phyloP scores from a whole-genome alignment of 2,329 filamentous ascomycete genomes.

The Septoria petroselini region DNA sequence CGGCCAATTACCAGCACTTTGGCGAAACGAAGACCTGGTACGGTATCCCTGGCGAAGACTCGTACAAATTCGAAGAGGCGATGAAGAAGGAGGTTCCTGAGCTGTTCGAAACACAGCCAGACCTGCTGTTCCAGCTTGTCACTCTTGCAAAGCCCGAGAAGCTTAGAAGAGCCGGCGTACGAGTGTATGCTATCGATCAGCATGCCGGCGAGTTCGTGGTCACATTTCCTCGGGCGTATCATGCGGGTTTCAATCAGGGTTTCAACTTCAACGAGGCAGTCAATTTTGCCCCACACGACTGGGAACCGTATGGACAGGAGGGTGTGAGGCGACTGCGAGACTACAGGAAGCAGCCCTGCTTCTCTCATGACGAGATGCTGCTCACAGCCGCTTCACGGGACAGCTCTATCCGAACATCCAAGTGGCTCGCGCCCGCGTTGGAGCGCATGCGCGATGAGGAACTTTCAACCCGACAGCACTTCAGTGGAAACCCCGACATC shows the following conservation, averaged over 20 bases:
- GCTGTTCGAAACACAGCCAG: slow-evolving; percentile 93
- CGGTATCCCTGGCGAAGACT: slow-evolving; percentile 89
- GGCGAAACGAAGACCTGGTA: slow-evolving; percentile 99
- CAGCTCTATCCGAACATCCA: slow-evolving; percentile 81
- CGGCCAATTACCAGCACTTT: slow-evolving; percentile 97
- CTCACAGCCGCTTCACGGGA: slow-evolving; percentile 82
- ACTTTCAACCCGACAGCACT: slow-evolving; percentile 62
- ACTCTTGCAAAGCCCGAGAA: slow-evolving; percentile 92
- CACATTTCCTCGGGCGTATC: slow-evolving; percentile 94
- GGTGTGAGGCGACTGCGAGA: slow-evolving; percentile 82
- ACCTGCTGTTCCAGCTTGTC: slow-evolving; percentile 95
- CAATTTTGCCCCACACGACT: slow-evolving; percentile 92
- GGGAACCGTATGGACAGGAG: slow-evolving; percentile 86
- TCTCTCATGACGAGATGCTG: slow-evolving; percentile 92
- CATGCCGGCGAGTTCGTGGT: slow-evolving; percentile 93
- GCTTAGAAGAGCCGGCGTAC: slow-evolving; percentile 84
- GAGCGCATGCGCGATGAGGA: slow-evolving; percentile 75
- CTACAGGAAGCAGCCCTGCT: slow-evolving; percentile 90
- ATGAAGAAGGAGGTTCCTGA: slow-evolving; percentile 96
- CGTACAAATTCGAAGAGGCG: slow-evolving; percentile 89
- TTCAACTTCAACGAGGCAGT: slow-evolving; percentile 99
- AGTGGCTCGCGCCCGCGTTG: slow-evolving; percentile 88
- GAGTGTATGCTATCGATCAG: slow-evolving; percentile 93
- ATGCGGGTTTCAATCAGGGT: slow-evolving; percentile 94
- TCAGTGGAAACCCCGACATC: slow-evolving; percentile 54